Base-by-base conservation (phyloP, 805 yeast species). In the Ogataea parapolymorpha region DNA sequence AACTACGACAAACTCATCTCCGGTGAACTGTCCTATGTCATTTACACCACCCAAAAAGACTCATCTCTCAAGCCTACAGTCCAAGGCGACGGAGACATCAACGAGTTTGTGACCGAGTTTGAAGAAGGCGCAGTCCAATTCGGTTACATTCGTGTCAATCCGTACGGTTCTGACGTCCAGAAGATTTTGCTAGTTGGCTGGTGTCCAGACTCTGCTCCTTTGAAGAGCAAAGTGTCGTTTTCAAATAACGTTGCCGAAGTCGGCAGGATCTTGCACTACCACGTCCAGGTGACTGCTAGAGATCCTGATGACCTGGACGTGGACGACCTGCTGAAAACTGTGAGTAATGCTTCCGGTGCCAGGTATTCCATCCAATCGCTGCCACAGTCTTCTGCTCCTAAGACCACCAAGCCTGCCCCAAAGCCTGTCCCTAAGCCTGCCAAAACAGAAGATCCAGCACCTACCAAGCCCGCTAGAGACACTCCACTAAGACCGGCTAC, bases 131-230 rank as follows among this genome's bases (percentile, higher is more conserved):
- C 80, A 44, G 87, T 90, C 45, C 95, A 90, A 68, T 93, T 82
- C 56, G 99, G 98, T 29, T 72, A 93, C 44, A 85, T 87, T 29
- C 78, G 95, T 40, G 87, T 91, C 34, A 79, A 80, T 42, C 95
- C 91, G 42, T 91, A 91, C 41, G 95, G 93, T n/a, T 84, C 95
- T 4, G 93, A 85, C 53, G 90, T 93, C 26, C 76, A 78, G 56
- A 93, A 93, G 69, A 71, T 86, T 50, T 75, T 91, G 24, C 70
- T 93, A 35, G 72, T 93, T 27, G 98, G 97, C 37, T 91, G 96
- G 96, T 86, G 95, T 67, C 99, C 99, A 6, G 98, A 93, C 63
- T 86, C 91, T 42, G 90, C 95, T 16, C 95, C 97, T 49, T 72
- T 71, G 58, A 84, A 81, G 58, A 71, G 82, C 20, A 76, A 88